Evolutionary conservation across 805 yeast genomes (phyloP), one percentile per base, ranked within the genome.

Genomic region (Starmerella cellae): DNA sequence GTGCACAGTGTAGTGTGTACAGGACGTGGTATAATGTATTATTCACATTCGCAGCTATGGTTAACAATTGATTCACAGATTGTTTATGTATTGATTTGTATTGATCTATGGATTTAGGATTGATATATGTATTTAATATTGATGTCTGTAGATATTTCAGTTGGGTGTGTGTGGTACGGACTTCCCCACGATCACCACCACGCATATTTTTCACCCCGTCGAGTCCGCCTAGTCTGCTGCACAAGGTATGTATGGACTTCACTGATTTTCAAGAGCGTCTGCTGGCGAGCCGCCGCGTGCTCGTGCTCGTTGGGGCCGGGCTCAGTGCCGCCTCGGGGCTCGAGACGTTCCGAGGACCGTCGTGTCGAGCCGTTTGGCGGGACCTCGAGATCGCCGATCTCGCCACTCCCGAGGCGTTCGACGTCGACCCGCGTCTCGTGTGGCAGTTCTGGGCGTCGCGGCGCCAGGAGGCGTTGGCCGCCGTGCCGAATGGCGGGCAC

Each of bases 341-440:
- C 14, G 74, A 82, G 3, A 78, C 88, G 0, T 80, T 77, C 55
- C 64, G 84, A 39, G 83, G 83, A 8, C 60, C 77, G 0, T 76
- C 77, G 39, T 37, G 42, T 17, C 26, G 36, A 4, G 88, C 91
- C 0, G 62, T 78, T 23, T 84, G 95, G 94, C 68, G 74, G 46
- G 74, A 74, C 47, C 79, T 74, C 61, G 79, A 79, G 40, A 75
- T 85, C 52, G 77, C 82, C 35, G 95, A 84, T 55, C 65, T 85
- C 35, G 94, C 94, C 6, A 84, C 95, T 0, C 94, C 94, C 0
- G 95, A 84, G 55, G 95, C 94, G 4, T 84, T 85, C 58, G 72
- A 76, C 45, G 65, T 67, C 17, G 87, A 84, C 56, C 94, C 95
- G 0, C 82, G 82, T 0, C 65, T 83, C 9, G 95, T 85, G 6